Percentiles rank a stretch among this genome's conserved stretches.
Conservation (phyloP, 2,329 filamentous ascomycete species). For the Sporothrix euskadiensis region DNA sequence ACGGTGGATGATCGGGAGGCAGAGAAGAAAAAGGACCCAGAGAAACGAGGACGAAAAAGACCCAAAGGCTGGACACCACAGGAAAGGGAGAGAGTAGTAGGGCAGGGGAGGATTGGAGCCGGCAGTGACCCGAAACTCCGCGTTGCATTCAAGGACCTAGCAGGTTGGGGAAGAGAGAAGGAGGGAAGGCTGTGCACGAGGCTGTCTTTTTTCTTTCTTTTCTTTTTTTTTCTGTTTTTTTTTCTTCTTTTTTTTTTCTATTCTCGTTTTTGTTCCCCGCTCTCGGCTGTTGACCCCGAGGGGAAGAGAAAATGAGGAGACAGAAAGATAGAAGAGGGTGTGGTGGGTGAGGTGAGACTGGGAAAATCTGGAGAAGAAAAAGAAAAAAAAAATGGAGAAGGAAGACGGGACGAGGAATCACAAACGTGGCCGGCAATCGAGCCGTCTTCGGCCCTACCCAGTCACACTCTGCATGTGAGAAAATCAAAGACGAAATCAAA, state of each 20-base stretch:
- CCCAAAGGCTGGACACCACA: background rate
- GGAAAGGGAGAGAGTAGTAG: background rate
- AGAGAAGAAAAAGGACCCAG: too few relatives aligned
- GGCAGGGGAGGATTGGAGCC: background rate
- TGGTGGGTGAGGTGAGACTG: constrained; percentile 7
- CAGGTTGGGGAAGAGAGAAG: background rate
- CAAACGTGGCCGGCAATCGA: background rate
- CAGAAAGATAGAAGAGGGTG: background rate
- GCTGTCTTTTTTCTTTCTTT: background rate
- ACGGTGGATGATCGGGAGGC: too few relatives aligned
- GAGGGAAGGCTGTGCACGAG: background rate
- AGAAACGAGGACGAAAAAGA: background rate
- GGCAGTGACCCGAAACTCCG: constrained; percentile 6
- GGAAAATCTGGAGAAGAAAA: constrained; percentile 19
- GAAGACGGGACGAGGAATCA: background rate
- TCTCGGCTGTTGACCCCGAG: constrained; percentile 20
- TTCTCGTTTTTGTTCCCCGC: background rate
- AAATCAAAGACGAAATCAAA: background rate
- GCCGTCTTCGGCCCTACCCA: constrained; percentile 18
- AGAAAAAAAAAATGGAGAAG: too few relatives aligned
- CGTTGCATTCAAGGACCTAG: background rate
- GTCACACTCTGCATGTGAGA: constrained; percentile 4
- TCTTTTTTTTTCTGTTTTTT: too few relatives aligned
- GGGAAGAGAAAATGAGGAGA: background rate
- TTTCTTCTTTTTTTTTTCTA: too few relatives aligned